Base-by-base conservation (phyloP, 208 protist genomes). In the Leishmania turanica region DNA sequence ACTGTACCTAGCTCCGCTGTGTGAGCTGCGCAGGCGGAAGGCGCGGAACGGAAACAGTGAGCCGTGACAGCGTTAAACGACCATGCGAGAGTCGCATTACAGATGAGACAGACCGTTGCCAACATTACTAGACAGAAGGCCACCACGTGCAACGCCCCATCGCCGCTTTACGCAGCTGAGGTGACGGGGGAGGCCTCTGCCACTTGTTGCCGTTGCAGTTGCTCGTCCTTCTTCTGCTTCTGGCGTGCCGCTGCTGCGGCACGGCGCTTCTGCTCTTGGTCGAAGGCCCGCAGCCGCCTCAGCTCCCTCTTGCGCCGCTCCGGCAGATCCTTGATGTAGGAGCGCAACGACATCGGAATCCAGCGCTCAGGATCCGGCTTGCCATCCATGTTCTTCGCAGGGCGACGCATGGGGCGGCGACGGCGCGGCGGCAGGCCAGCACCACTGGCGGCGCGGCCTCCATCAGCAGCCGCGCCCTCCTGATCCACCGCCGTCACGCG, bases 351-450 rank as follows among this genome's bases (percentile, higher is more conserved):
- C 77, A 97, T 96, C 24, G 94, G 94, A 51, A 97, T 87, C 94
- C 94, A 97, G 1, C 94, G 92, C 87, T 97, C 92, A 27, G 92
- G 94, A 77, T 97, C 92, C n/a, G 92, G 79, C 60, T 89, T 90
- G 71, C 88, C 84, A 27, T 94, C 91, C 80, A 86, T 90, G 77
- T 89, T 93, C 82, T 90, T 95, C 58, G 93, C 89, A 27, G 91
- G 93, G 2, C 87, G 89, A 7, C 89, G 89, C 85, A 89, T 62
- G 49, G 85, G 56, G 40, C 89, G 84, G 24, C 80, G 81, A 37
- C 88, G 90, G 42, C 89, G 90, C 3, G 71, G 77, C 21, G 78
- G n/a, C 49, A 82, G 75, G 13, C 82, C 82, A 62, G 72, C 62
- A 11, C 27, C 56, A 37, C 45, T 53, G 34, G 37, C 62, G 62